Conservation (phyloP, 805 yeast species). For the Candida xyloterini region DNA sequence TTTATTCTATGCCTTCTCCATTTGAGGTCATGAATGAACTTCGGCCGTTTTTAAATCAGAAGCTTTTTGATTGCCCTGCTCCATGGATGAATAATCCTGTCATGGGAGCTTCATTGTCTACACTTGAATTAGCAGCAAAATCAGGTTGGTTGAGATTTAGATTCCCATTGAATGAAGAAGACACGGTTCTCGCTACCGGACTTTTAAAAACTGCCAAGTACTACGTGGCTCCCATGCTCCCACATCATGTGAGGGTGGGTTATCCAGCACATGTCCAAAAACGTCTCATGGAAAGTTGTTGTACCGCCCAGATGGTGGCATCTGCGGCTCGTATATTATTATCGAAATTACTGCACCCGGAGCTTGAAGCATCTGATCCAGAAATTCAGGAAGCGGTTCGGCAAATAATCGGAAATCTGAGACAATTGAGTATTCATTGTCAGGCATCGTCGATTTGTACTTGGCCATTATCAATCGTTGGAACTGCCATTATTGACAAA, state of each 20-base stretch:
- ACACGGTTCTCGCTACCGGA: conserved; percentile 4
- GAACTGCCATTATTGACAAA: conserved; percentile 10
- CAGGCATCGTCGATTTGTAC: conserved; percentile 10
- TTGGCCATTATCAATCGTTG: conserved; percentile 19
- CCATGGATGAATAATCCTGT: conserved; percentile 42
- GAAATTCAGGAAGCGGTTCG: conserved; percentile 6
- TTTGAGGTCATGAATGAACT: conserved; percentile 35
- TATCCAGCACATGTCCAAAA: conserved; percentile 16
- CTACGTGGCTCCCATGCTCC: conserved; percentile 19
- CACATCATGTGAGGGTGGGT: conserved; percentile 7
- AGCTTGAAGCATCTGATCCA: conserved; percentile 4
- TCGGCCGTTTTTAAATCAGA: conserved; percentile 31
- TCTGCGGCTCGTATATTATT: conserved; percentile 7
- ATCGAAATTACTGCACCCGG: conserved; percentile 12
- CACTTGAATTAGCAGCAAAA: conserved; percentile 37
- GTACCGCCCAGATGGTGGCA: conserved; percentile 11
- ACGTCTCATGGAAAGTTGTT: conserved; percentile 15
- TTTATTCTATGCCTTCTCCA: conserved; percentile 37
- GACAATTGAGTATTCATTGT: conserved; percentile 13
- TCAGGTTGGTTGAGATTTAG: conserved; percentile 33
- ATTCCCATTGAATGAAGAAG: conserved; percentile 10
- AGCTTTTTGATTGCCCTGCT: conserved; percentile 31
- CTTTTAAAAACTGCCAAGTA: conserved; percentile 13
- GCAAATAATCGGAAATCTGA: conserved; percentile 2
- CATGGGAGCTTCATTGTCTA: conserved; percentile 36